Evolutionary conservation across 2,329 filamentous ascomycete species (phyloP).

Genomic region (Diaporthe ilicicola): DNA sequence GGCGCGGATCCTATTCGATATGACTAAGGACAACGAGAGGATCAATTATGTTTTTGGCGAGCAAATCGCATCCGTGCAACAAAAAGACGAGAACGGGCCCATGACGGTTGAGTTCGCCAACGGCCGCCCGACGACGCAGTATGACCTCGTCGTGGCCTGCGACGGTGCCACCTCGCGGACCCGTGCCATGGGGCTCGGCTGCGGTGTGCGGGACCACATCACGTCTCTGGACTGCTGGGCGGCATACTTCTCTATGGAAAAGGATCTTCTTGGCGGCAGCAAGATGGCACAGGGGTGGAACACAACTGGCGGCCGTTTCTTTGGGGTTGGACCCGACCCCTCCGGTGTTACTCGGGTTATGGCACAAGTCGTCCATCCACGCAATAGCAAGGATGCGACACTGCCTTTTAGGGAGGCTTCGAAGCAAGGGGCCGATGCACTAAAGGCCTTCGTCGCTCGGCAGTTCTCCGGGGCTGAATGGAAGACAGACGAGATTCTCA

Average conservation of each 20-base stretch:
- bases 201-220: slow-evolving; percentile 45
- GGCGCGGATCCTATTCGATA: slow-evolving; percentile 34
- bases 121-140: slow-evolving; percentile 39
- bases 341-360: slow-evolving; percentile 43
- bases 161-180: slow-evolving; percentile 58
- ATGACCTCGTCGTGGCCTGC: slow-evolving; percentile 53
- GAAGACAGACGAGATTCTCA: slow-evolving; percentile 48
- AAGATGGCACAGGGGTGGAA: slow-evolving; percentile 48
- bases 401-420: slow-evolving; percentile 50
- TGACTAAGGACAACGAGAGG: slow-evolving; percentile 39
- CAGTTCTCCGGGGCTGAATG: slow-evolving; percentile 51
- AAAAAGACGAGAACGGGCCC: slow-evolving; percentile 40
- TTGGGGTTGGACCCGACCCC: slow-evolving; percentile 36
- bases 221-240: slow-evolving; percentile 48
- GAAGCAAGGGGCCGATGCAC: slow-evolving; percentile 44
- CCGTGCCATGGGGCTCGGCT: slow-evolving; percentile 52
- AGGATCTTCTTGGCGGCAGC: slow-evolving; percentile 48
- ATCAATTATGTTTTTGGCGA: slow-evolving; percentile 38
- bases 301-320: slow-evolving; percentile 47
- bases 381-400: slow-evolving; percentile 39
- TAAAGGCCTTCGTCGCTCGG: slow-evolving; percentile 42
- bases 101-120: slow-evolving; percentile 52
- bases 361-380: slow-evolving; percentile 47
- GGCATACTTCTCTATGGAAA: slow-evolving; percentile 50
- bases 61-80: slow-evolving; percentile 45